Evolutionary conservation across 164 flowering plant species (phyloP).

Genomic region (Umbilicus rupestris): DNA sequence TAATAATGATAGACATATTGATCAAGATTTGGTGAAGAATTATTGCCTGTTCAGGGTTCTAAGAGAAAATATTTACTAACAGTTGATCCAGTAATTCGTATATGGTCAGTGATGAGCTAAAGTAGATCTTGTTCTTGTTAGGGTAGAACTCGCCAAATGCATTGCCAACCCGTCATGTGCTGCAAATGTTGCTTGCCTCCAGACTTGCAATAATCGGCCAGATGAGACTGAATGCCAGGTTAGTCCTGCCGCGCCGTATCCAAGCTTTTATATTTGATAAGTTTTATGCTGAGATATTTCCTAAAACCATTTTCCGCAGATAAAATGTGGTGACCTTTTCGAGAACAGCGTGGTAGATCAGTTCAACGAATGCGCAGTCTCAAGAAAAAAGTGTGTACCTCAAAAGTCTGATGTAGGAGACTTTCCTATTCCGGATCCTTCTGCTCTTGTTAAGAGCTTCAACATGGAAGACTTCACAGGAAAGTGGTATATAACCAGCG

Average conservation of each 20-base stretch:
- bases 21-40: background rate
- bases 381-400: conserved; percentile 93
- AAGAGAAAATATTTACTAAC: background rate
- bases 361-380: conserved; percentile 96
- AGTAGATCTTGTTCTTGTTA: conserved; percentile 18
- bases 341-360: conserved; percentile 81
- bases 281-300: background rate
- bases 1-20: too few species aligned
- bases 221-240: conserved; percentile 98
- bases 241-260: background rate
- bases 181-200: conserved; percentile 91
- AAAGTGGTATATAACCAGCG: conserved; percentile 87
- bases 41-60: background rate
- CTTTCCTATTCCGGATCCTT: conserved; percentile 74
- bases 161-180: conserved; percentile 91
- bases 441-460: conserved; percentile 63
- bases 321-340: conserved; percentile 91
- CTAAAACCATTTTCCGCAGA: conserved; percentile 33
- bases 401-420: conserved; percentile 84
- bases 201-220: conserved; percentile 90
- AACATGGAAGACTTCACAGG: conserved; percentile 73
- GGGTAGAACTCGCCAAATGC: conserved; percentile 89
- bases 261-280: background rate
- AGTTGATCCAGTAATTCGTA: background rate
- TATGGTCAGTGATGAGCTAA: background rate